phyloP scores from a whole-genome alignment of 1,139 yeast genomes.

The Scheffersomyces illinoinensis region DNA sequence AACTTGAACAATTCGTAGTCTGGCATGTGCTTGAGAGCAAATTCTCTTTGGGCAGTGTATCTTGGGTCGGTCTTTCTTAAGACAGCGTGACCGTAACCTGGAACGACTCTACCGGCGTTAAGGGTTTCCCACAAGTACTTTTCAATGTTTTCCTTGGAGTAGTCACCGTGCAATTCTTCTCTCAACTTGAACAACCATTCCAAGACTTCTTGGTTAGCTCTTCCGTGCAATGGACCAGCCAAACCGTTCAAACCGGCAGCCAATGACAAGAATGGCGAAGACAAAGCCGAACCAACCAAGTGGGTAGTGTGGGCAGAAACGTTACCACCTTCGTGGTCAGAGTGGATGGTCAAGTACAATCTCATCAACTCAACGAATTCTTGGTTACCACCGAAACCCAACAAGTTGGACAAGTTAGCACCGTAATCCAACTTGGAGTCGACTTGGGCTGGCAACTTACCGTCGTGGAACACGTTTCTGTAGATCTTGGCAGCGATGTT shows the following conservation, averaged over 20 bases:
- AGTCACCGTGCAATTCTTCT: slow-evolving; percentile 70
- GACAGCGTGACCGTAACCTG: slow-evolving; percentile 98
- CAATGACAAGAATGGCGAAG: slow-evolving; percentile 89
- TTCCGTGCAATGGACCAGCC: slow-evolving; percentile 98
- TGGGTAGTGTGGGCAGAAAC: slow-evolving; percentile 98
- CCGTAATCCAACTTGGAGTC: slow-evolving; percentile 85
- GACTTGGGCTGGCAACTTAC: slow-evolving; percentile 66
- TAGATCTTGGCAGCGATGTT: slow-evolving; percentile 91
- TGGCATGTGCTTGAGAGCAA: slow-evolving; percentile 96
- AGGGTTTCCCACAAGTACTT: slow-evolving; percentile 89
- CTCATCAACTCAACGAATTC: slow-evolving; percentile 91
- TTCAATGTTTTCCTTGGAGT: slow-evolving; percentile 75
- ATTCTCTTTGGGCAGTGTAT: slow-evolving; percentile 95
- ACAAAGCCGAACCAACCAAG: slow-evolving; percentile 92
- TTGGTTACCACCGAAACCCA: slow-evolving; percentile 77
- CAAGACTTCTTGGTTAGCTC: slow-evolving; percentile 97
- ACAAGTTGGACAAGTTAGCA: slow-evolving; percentile 80
- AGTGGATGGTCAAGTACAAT: slow-evolving; percentile 91
- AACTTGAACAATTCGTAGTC: slow-evolving; percentile 89
- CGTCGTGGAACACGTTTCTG: slow-evolving; percentile 86
- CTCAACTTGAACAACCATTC: slow-evolving; percentile 88
- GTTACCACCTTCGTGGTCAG: slow-evolving; percentile 99
- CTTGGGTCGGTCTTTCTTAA: slow-evolving; percentile 97
- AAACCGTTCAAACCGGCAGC: slow-evolving; percentile 96
- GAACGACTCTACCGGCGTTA: slow-evolving; percentile 91